Base-by-base conservation (phyloP, 2,329 filamentous ascomycete species). In the Mycogone perniciosa region DNA sequence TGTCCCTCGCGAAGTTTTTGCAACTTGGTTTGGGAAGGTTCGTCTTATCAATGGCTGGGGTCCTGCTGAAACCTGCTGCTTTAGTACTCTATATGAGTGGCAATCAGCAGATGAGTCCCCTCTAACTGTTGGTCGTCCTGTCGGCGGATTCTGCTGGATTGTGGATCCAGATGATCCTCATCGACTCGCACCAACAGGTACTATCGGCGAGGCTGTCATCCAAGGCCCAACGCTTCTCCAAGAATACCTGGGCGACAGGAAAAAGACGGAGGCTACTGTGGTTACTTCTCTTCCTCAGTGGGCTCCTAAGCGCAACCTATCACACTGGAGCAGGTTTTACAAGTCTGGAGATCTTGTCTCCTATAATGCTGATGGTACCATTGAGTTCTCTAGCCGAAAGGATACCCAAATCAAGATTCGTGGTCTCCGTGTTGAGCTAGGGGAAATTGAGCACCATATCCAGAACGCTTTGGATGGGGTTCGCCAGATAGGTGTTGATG, bases 181-280 rank as follows among this genome's bases (percentile, higher is more conserved):
- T n/a, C 38, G 11, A 2, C 20, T 51, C 6, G 49, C 49, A 10
- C 49, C 49, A 5, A 43, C 43, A 31, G 49, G 49, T 6, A 31
- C 38, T 26, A 31, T 51, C 4, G 49, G 49, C 7, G 49, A 51
- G 40, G 31, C 46, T 8, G 49, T 46, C 11, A 41, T 51, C 6
- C 49, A 51, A 37, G 49, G 49, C 4, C 49, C 44, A 10, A 51
- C 43, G 3, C 29, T 51, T 6, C 10, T 37, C 11, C 37, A 44
- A 31, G 53, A 45, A 13, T 55, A 44, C 67, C 69, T 45, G 63
- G 65, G 10, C 4, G 40, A 51, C n/a, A 31, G 44, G n/a, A 27
- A 43, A n/a, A 47, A 44, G 38, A 51, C 49, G 1, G 31, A 13
- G 5, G 41, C 31, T 20, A 30, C 35, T 6, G 26, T 50, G 34